Conservation (phyloP, 768 basidiomycete species). For the Russula compacta region DNA sequence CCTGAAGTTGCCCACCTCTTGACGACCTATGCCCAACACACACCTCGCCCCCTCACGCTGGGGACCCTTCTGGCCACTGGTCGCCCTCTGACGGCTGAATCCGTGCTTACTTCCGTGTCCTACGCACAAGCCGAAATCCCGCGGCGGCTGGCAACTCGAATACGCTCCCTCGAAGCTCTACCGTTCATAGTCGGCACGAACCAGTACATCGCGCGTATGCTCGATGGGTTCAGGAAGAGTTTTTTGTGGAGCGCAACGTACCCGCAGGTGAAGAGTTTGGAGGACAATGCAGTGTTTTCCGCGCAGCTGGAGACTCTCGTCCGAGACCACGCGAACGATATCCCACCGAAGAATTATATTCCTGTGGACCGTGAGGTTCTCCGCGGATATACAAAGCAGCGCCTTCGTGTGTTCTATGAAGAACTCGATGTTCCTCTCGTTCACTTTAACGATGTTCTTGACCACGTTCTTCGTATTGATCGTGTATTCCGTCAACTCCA, state of each 20-base stretch:
- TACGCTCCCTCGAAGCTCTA: conserved; percentile 62
- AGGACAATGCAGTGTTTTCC: conserved; percentile 63
- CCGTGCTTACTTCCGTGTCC: conserved; percentile 63
- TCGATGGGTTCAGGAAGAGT: conserved; percentile 59
- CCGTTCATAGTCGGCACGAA: conserved; percentile 89
- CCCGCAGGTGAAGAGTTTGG: conserved; percentile 51
- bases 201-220: conserved; percentile 68
- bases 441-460: conserved; percentile 95
- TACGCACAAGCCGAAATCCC: conserved; percentile 74
- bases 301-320: conserved; percentile 63
- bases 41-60: conserved; percentile 62
- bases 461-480: conserved; percentile 96
- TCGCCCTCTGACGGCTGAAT: conserved; percentile 59
- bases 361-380: conserved; percentile 90
- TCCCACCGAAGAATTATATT: conserved; percentile 85
- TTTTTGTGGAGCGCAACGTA: conserved; percentile 63
- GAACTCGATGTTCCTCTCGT: conserved; percentile 97
- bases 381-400: conserved; percentile 93
- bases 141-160: conserved; percentile 62
- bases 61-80: conserved; percentile 68
- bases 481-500: conserved; percentile 98
- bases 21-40: conserved; percentile 50
- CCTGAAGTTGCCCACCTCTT: conserved; percentile 51
- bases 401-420: conserved; percentile 96
- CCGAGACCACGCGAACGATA: conserved; percentile 73